Percentiles rank a stretch among this genome's conserved stretches.
phyloP scores from a whole-genome alignment of 805 yeast genomes.

The Kodamaea kaohsiungensis region DNA sequence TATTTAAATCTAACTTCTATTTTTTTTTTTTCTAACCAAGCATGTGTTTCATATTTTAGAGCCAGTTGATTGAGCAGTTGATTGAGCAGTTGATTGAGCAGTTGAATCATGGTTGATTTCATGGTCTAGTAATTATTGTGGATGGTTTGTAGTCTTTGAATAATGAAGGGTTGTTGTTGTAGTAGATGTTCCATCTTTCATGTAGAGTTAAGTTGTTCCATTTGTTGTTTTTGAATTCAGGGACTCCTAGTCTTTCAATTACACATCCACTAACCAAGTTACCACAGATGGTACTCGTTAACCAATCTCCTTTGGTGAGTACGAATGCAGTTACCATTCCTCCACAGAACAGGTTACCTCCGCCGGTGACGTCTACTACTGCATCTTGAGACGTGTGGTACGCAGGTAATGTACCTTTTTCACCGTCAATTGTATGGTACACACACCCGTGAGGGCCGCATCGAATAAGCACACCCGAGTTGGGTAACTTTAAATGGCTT shows the following conservation, averaged over 20 bases:
- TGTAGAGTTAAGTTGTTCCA: slow-evolving; percentile 63
- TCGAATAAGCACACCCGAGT: slow-evolving; percentile 60
- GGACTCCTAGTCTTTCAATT: slow-evolving; percentile 77
- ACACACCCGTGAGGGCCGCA: slow-evolving; percentile 78
- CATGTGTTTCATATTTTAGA: too few species aligned
- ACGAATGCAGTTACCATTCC: slow-evolving; percentile 55
- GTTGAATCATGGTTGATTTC: too few species aligned
- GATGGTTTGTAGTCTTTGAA: slow-evolving; percentile 3
- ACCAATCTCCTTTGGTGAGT: slow-evolving; percentile 47
- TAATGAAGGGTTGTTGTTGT: slow-evolving; percentile 17
- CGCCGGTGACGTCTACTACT: slow-evolving; percentile 47
- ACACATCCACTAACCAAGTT: slow-evolving; percentile 77
- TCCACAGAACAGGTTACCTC: slow-evolving; percentile 47
- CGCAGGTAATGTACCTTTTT: slow-evolving; percentile 61
- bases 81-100: too few species aligned
- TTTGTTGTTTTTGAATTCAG: slow-evolving; percentile 23
- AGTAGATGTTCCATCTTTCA: slow-evolving; percentile 48
- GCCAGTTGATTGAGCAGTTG: too few species aligned
- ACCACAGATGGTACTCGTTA: slow-evolving; percentile 63
- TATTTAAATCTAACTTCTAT: neutral
- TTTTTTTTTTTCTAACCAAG: neutral
- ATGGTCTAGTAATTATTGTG: neutral
- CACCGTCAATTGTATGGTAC: slow-evolving; percentile 33
- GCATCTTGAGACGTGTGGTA: slow-evolving; percentile 53
- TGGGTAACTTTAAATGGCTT: slow-evolving; percentile 38